Evolutionary conservation across 148 eudicot genomes (phyloP).

Genomic region (Agrostemma githago): DNA sequence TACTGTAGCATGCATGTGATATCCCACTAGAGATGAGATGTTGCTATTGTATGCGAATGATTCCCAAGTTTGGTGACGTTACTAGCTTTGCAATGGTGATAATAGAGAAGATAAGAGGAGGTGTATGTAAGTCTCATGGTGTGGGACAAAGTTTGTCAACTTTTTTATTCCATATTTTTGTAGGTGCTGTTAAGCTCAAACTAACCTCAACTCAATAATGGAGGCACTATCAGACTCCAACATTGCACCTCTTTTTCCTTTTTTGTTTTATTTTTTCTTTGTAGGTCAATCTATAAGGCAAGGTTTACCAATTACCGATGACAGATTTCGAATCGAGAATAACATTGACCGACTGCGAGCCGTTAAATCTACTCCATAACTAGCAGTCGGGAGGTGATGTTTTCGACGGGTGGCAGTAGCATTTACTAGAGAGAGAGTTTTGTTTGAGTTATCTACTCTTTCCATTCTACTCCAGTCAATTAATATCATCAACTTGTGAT

Average conservation of each 20-base stretch:
- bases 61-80: conserved; percentile 13
- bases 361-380: too few relatives aligned
- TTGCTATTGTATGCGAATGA: conserved; percentile 9
- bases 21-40: conserved; percentile 20
- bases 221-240: conserved; percentile 8
- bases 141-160: conserved; percentile 4
- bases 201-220: conserved; percentile 15
- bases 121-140: not conserved
- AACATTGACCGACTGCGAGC: too few relatives aligned
- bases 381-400: too few relatives aligned
- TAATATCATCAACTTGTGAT: not conserved
- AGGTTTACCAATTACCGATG: not conserved
- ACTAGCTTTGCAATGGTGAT: conserved; percentile 24
- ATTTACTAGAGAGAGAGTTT: not conserved
- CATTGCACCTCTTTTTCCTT: not conserved
- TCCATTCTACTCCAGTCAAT: not conserved
- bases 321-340: not conserved
- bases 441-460: not conserved
- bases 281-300: not conserved
- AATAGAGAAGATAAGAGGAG: conserved; percentile 22
- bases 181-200: not conserved
- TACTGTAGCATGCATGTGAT: conserved; percentile 22
- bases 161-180: not conserved
- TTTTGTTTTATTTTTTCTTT: not conserved
- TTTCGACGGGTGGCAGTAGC: too few relatives aligned